Conservation (phyloP, 768 basidiomycete species). For the Psilocybe tampanensis region DNA sequence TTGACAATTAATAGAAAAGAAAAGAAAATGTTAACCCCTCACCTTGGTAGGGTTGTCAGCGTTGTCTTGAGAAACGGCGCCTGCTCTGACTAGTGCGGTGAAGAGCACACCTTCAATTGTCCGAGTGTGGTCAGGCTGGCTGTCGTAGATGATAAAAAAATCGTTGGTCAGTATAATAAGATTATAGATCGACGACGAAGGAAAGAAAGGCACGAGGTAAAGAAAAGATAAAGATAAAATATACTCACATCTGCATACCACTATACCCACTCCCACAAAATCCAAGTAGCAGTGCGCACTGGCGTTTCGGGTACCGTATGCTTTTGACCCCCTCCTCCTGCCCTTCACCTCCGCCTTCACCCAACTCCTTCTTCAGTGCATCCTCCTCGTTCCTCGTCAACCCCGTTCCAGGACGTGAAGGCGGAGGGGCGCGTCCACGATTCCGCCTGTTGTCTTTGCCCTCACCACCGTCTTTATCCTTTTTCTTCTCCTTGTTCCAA, state of each 20-base stretch:
- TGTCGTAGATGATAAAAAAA: slow-evolving; percentile 25
- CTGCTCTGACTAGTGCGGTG: slow-evolving; percentile 83
- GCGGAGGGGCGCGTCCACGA: background rate
- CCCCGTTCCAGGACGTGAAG: background rate
- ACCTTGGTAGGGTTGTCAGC: slow-evolving; percentile 90
- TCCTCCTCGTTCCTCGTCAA: background rate
- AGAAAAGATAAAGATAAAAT: slow-evolving; percentile 30
- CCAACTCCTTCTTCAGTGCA: background rate
- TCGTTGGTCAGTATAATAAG: background rate
- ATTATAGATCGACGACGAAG: background rate
- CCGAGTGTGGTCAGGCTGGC: slow-evolving; percentile 65
- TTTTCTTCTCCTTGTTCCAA: too few relatives aligned
- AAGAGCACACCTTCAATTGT: slow-evolving; percentile 95
- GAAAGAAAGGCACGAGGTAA: background rate
- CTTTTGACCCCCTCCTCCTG: slow-evolving; percentile 34
- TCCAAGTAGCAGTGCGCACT: slow-evolving; percentile 83
- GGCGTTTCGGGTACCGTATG: slow-evolving; percentile 76
- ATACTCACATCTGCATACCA: slow-evolving; percentile 99
- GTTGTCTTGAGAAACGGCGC: slow-evolving; percentile 95
- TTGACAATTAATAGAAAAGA: background rate
- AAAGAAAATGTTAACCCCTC: slow-evolving; percentile 9
- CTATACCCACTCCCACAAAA: slow-evolving; percentile 92
- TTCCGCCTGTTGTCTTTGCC: background rate
- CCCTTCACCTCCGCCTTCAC: background rate
- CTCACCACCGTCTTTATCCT: too few relatives aligned